These are phyloP conservation scores for Lagenidium giganteum DNA, from an alignment of 352 stramenopile species.

Conservation along the genomic window DNA sequence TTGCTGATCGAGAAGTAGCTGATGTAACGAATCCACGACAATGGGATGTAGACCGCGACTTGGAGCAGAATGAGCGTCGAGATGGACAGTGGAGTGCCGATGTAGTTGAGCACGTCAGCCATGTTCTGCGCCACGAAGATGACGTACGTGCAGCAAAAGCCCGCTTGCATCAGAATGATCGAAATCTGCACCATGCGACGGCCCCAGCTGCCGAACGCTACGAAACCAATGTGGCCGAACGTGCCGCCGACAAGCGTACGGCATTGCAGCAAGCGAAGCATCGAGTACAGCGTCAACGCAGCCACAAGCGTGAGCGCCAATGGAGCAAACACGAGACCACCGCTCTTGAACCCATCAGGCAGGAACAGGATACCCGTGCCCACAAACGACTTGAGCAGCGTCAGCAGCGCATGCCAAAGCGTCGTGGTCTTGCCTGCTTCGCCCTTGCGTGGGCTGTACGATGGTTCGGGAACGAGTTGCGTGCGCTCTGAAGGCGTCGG, in stretches of 20 bases:
- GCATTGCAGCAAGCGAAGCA: conserved; percentile 73
- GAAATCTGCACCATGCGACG: conserved; percentile 73
- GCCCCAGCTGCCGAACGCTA: conserved; percentile 63
- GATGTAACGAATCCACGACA: conserved; percentile 84
- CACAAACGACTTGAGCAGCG: conserved; percentile 79
- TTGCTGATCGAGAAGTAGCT: conserved; percentile 86
- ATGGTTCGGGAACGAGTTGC: conserved; percentile 20
- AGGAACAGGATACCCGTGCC: conserved; percentile 78
- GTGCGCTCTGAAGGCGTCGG: conserved; percentile 27
- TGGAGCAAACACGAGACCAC: conserved; percentile 69
- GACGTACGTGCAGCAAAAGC: conserved; percentile 82
- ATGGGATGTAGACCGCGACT: conserved; percentile 66
- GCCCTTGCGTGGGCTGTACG: conserved; percentile 21
- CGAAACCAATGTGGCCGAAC: conserved; percentile 68
- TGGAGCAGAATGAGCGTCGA: conserved; percentile 71
- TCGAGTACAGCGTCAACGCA: conserved; percentile 64
- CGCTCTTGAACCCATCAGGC: conserved; percentile 66
- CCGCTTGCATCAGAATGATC: conserved; percentile 80
- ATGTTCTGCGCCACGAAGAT: conserved; percentile 84
- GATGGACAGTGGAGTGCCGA: conserved; percentile 28
- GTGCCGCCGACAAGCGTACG: conserved; percentile 62
- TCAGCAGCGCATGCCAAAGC: conserved; percentile 72
- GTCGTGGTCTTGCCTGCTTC: conserved; percentile 77
- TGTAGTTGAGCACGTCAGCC: conserved; percentile 57
- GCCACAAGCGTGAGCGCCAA: conserved; percentile 59